phyloP scores from a whole-genome alignment of 2,329 filamentous ascomycete genomes.

The Trichoderma cornu-damae region DNA sequence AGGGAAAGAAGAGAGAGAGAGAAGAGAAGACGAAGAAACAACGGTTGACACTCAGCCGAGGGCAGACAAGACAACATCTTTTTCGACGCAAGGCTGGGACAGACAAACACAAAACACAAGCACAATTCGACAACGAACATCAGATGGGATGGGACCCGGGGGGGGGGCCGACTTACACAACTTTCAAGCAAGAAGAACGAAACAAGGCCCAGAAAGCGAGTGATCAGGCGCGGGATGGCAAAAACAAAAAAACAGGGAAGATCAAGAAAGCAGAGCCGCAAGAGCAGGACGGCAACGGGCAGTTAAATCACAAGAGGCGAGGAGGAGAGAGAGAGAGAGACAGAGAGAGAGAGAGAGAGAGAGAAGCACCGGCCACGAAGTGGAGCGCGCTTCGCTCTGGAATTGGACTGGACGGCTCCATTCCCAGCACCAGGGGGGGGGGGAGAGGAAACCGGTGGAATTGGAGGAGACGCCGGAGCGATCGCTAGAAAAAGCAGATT shows the following conservation, averaged over 20 bases:
- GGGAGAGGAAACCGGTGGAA: too few relatives aligned
- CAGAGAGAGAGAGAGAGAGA: neutral
- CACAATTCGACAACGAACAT: neutral
- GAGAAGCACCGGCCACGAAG: neutral
- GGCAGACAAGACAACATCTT: neutral
- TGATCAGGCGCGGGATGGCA: conserved; percentile 10
- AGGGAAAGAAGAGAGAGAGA: neutral
- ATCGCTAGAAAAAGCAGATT: neutral
- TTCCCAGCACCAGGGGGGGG: neutral
- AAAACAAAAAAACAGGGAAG: neutral
- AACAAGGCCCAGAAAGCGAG: conserved; percentile 15
- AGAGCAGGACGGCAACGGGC: conserved; percentile 6
- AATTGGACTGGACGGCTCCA: neutral
- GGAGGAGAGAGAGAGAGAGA: neutral
- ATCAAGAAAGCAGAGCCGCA: neutral
- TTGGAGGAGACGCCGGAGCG: neutral
- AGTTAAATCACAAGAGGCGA: conserved; percentile 1
- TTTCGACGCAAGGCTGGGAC: neutral
- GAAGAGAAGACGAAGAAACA: too few relatives aligned
- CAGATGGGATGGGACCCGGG: too few relatives aligned
- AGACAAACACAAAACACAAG: neutral
- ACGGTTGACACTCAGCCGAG: too few relatives aligned
- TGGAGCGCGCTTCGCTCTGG: conserved; percentile 2
- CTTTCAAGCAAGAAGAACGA: neutral
- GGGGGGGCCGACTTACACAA: too few relatives aligned